Conservation (phyloP, 2,329 filamentous ascomycete species). For the Sporothrix pseudoabietina region DNA sequence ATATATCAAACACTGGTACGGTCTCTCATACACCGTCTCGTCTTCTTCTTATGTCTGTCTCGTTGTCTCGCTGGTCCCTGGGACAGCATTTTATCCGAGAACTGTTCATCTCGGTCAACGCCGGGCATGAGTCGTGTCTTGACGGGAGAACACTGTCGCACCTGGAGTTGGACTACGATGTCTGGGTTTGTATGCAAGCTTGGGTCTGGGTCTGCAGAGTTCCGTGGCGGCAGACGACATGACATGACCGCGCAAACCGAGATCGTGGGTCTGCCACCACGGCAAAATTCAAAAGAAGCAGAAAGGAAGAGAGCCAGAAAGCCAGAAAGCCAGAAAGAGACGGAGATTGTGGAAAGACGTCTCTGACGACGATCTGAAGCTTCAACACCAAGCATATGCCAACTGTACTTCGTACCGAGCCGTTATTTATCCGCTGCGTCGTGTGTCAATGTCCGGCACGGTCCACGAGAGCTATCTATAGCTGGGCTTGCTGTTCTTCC, state of each 20-base stretch:
- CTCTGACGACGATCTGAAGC: background rate
- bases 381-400: background rate
- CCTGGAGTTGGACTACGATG: background rate
- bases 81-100: conserved; percentile 3
- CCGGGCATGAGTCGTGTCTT: background rate
- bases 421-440: conserved; percentile 5
- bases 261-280: conserved; percentile 7
- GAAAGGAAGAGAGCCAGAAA: background rate
- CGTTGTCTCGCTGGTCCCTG: conserved; percentile 15
- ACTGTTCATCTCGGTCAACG: conserved; percentile 11
- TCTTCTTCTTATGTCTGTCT: background rate
- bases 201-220: background rate
- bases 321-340: background rate
- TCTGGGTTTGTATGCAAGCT: background rate
- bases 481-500: background rate
- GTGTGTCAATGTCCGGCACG: background rate
- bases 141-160: background rate
- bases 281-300: background rate
- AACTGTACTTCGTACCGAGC: background rate
- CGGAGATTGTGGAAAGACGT: background rate
- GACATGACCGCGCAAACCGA: conserved; percentile 12
- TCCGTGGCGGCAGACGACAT: background rate
- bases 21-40: background rate
- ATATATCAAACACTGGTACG: background rate
- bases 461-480: background rate